Conservation (phyloP, 2,329 filamentous ascomycete genomes). For the Tolypocladium amazonense region DNA sequence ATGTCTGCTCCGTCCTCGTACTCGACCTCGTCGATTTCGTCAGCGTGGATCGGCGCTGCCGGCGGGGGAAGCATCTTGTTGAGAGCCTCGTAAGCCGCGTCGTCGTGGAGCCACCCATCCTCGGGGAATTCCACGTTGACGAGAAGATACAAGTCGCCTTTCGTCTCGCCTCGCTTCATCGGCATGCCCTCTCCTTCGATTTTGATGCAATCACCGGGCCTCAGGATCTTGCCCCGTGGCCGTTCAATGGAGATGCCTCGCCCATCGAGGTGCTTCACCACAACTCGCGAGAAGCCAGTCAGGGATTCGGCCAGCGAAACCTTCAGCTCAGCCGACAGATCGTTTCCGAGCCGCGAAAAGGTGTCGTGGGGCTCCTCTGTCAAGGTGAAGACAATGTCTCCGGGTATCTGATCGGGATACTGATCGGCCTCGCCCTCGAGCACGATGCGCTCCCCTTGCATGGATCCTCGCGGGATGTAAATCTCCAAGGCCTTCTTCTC, state of each 20-base stretch:
- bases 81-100: constrained; percentile 60
- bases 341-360: constrained; percentile 75
- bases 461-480: constrained; percentile 82
- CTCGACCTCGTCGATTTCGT: constrained; percentile 77
- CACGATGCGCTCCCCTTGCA: constrained; percentile 81
- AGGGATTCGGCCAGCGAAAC: constrained; percentile 77
- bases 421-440: constrained; percentile 93
- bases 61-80: constrained; percentile 65
- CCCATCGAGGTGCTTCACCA: constrained; percentile 86
- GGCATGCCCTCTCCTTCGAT: constrained; percentile 91
- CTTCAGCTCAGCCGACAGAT: constrained; percentile 72
- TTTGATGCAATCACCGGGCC: constrained; percentile 77
- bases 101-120: constrained; percentile 68
- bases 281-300: constrained; percentile 80
- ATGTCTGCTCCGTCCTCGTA: constrained; percentile 77
- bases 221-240: constrained; percentile 70
- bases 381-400: constrained; percentile 86
- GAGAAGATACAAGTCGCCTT: constrained; percentile 78
- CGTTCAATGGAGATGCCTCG: constrained; percentile 76
- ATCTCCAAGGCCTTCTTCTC: constrained; percentile 93
- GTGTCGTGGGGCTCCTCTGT: constrained; percentile 70
- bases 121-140: constrained; percentile 85
- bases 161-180: constrained; percentile 69
- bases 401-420: constrained; percentile 75
- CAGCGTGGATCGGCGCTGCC: constrained; percentile 49